Base-by-base conservation (phyloP, 768 basidiomycete species). In the Psilocybe cyanescens region DNA sequence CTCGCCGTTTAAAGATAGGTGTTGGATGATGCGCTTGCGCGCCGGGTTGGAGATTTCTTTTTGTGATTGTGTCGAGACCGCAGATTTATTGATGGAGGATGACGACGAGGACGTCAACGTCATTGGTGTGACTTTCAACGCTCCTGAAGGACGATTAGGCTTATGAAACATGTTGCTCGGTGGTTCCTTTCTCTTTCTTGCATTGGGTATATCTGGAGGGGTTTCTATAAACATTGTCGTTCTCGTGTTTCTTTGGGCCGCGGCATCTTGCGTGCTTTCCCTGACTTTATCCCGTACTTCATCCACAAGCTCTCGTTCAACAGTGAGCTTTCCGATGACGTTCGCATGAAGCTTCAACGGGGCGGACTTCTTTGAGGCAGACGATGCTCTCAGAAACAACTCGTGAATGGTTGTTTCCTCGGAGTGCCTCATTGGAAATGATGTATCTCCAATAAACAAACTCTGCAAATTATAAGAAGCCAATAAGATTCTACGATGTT, bases 291-390 rank as follows among this genome's bases (percentile, higher is more conserved):
- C 77, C 47, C 81, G 71, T 68, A 83, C 72, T 67, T 78, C 59
- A 67, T 78, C 65, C 6, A 76, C 83, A 37, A 91, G 80, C 67
- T 90, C 81, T 52, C 84, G 84, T 53, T 87, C 86, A 55, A 92
- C 85, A 37, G 76, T 79, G 70, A 90, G 84, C 72, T 88, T 91
- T 39, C 90, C 90, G n/a, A 84, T 79, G 47, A 94, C 84, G 66
- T 86, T 87, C 63, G 89, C 91, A 65, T 88, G 84, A 17, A 90
- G 83, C 71, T 90, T 91, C 65, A 93, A 82, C 1, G 89, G 86
- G 0, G 85, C 83, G 64, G 78, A 83, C 52, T 83, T 85, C 71
- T 86, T 88, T 24, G 81, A 75, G 7, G 82, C 78, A 14, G 83
- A 82, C 39, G 87, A 78, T 11, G 85, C 77, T 14, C 90, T 84